Evolutionary conservation across 805 yeast genomes (phyloP).

Genomic region (Barnettozyma wickerhamii): DNA sequence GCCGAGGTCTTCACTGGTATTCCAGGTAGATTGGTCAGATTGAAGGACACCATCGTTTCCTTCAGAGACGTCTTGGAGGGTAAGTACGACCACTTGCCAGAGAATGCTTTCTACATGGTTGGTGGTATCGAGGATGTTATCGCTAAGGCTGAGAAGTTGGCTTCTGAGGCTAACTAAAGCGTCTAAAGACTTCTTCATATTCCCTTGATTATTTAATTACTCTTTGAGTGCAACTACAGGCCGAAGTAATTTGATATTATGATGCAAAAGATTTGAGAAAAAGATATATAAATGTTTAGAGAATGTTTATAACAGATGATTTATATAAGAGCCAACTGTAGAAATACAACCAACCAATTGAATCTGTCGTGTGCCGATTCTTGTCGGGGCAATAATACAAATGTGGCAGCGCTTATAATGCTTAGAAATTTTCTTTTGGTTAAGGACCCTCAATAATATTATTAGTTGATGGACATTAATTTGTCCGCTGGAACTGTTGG

Average conservation of each 20-base stretch:
- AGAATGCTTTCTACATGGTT: constrained; percentile 99
- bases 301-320: constrained; percentile 15
- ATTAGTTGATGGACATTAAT: no score
- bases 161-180: constrained; percentile 76
- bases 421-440: no score
- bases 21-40: constrained; percentile 94
- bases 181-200: constrained; percentile 4
- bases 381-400: no score
- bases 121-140: constrained; percentile 99
- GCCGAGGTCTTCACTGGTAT: constrained; percentile 99
- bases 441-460: no score
- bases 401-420: no score
- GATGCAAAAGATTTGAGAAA: constrained; percentile 7
- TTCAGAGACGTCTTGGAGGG: constrained; percentile 98
- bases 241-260: constrained; percentile 5
- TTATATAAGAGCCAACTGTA: not conserved
- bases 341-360: no score
- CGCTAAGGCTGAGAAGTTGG: constrained; percentile 98
- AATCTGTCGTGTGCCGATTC: no score
- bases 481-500: no score
- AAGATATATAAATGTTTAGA: constrained; percentile 15
- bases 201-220: constrained; percentile 5
- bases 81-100: constrained; percentile 98
- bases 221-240: not conserved
- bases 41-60: constrained; percentile 90